These are phyloP conservation scores for Cystobasidium pallidum DNA, from an alignment of 1,284 basidiomycete genomes.

Conservation along the genomic window DNA sequence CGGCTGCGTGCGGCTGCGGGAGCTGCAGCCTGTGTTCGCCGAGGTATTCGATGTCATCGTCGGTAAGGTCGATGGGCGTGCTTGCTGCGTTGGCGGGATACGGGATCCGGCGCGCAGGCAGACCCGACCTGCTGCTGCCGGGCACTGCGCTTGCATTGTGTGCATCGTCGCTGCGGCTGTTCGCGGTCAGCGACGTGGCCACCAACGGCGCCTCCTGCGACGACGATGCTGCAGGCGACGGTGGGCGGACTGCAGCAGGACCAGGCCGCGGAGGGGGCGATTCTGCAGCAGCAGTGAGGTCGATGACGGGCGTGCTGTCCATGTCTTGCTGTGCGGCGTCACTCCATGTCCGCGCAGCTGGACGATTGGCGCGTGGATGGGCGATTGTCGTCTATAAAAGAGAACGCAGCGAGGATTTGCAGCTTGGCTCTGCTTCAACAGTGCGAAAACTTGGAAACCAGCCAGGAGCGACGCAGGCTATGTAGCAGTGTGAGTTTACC, in stretches of 20 bases:
- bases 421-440: neutral
- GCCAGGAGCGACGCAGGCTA: neutral
- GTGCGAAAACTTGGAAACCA: neutral
- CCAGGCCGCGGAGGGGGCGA: neutral
- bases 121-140: neutral
- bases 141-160: conserved; percentile 7
- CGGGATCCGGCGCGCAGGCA: conserved; percentile 5
- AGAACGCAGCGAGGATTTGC: neutral
- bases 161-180: neutral
- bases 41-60: conserved; percentile 42
- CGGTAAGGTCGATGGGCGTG: conserved; percentile 38
- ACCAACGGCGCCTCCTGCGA: conserved; percentile 8
- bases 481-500: neutral
- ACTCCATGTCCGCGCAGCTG: neutral
- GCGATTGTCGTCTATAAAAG: conserved; percentile 8
- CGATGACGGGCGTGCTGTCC: conserved; percentile 17
- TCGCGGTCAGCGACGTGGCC: conserved; percentile 8
- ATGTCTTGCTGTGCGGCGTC: neutral
- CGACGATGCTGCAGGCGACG: neutral
- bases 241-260: neutral
- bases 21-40: conserved; percentile 31
- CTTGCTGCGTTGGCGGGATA: conserved; percentile 14
- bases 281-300: conserved; percentile 14
- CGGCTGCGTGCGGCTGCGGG: conserved; percentile 22
- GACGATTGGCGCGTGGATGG: neutral